phyloP scores from a whole-genome alignment of 78 protist species.

The Dictyostelium firmibasis region DNA sequence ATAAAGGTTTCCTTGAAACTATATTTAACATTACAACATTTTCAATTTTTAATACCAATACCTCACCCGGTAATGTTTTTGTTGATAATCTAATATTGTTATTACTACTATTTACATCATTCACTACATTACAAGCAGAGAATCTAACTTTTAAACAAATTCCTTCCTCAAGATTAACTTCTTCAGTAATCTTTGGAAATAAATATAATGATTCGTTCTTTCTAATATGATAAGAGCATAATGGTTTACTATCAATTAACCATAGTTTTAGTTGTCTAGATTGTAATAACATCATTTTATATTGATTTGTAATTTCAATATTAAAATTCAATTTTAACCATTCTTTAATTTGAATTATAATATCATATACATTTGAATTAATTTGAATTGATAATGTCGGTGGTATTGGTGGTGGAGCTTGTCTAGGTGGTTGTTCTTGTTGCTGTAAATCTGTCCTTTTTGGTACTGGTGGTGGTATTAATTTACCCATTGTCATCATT shows the following conservation, averaged over 20 bases:
- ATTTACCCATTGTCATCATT: background rate
- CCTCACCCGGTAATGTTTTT: constrained; percentile 18
- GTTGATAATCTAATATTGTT: background rate
- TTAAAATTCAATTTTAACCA: constrained; percentile 5
- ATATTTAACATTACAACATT: background rate
- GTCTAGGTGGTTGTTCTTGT: background rate
- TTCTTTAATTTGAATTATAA: background rate
- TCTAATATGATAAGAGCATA: constrained; percentile 4
- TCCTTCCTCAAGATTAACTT: constrained; percentile 14
- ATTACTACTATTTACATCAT: background rate
- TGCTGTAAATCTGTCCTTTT: background rate
- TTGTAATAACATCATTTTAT: background rate
- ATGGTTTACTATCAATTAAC: constrained; percentile 30
- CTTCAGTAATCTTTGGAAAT: constrained; percentile 22
- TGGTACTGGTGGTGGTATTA: background rate
- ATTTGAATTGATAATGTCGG: background rate
- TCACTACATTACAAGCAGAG: background rate
- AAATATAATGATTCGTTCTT: constrained; percentile 24
- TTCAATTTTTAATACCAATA: constrained; percentile 15
- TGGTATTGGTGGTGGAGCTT: background rate
- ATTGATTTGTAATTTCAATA: constrained; percentile 1
- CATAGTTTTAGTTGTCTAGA: constrained; percentile 1
- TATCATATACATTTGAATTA: constrained; percentile 3
- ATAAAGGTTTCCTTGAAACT: background rate
- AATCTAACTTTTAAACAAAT: constrained; percentile 29